Evolutionary conservation across 2,329 filamentous ascomycete genomes (phyloP).

Genomic region (Aureobasidium namibiae): DNA sequence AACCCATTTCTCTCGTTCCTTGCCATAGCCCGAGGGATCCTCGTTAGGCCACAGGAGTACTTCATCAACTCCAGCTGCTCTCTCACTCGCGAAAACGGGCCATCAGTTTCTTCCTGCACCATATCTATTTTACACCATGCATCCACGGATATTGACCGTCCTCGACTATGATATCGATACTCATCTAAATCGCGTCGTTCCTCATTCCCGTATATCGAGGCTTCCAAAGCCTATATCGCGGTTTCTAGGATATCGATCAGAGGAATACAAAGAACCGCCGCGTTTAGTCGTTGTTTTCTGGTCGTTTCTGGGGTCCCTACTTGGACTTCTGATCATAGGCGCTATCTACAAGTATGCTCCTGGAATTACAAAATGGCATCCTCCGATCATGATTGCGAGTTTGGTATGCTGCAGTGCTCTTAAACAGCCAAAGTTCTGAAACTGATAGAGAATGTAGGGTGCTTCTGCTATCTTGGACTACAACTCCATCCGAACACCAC

Average conservation of each 20-base stretch:
- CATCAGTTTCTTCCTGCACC: not conserved
- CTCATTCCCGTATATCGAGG: conserved; percentile 53
- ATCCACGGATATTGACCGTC: conserved; percentile 12
- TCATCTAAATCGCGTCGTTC: conserved; percentile 64
- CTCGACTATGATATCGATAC: conserved; percentile 65
- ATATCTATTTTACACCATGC: conserved; percentile 3
- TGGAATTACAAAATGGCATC: conserved; percentile 29
- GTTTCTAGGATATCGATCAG: conserved; percentile 47
- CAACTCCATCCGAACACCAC: conserved; percentile 38
- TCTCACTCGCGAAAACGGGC: not conserved
- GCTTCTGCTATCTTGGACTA: conserved; percentile 42
- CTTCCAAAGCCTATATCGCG: conserved; percentile 60
- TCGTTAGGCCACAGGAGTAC: not conserved
- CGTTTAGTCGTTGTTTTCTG: conserved; percentile 34
- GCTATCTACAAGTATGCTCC: conserved; percentile 34
- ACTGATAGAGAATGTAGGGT: conserved; percentile 25
- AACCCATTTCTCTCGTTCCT: not conserved
- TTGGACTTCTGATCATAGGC: conserved; percentile 34
- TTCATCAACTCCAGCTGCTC: not conserved
- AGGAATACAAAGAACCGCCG: conserved; percentile 32
- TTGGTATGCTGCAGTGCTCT: conserved; percentile 25
- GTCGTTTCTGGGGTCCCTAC: conserved; percentile 36
- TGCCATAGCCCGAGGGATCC: not conserved
- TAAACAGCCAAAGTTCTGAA: not conserved
- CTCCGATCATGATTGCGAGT: conserved; percentile 37